Conservation (phyloP, 73 alveolate species). For the Paramecium biaurelia region DNA sequence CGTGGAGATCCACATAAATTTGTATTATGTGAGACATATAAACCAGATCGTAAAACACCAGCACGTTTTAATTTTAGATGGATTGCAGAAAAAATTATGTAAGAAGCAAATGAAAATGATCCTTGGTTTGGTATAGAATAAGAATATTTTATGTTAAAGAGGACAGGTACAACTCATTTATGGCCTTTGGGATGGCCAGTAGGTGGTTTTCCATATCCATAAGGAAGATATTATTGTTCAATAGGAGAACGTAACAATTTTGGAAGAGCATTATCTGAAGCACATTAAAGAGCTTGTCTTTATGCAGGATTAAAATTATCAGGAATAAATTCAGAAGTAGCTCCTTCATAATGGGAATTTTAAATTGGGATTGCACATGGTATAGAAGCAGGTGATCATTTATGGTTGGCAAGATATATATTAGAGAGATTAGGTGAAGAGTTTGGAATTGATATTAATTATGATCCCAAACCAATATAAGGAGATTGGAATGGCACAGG, state of each 20-base stretch:
- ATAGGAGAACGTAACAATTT: constrained; percentile 79
- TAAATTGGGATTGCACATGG: constrained; percentile 90
- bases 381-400: constrained; percentile 88
- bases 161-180: constrained; percentile 63
- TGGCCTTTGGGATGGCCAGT: constrained; percentile 84
- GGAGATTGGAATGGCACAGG: constrained; percentile 93
- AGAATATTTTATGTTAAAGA: constrained; percentile 86
- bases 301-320: constrained; percentile 84
- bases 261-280: constrained; percentile 91
- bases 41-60: constrained; percentile 80
- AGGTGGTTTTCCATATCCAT: constrained; percentile 86
- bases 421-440: constrained; percentile 69
- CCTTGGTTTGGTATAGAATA: constrained; percentile 96
- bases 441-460: constrained; percentile 52
- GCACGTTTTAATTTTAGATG: constrained; percentile 88
- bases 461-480: constrained; percentile 72
- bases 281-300: constrained; percentile 84
- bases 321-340: constrained; percentile 90
- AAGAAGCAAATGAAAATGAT: constrained; percentile 62
- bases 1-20: constrained; percentile 77
- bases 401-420: constrained; percentile 86
- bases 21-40: constrained; percentile 85
- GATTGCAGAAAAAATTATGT: constrained; percentile 67
- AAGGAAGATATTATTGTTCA: constrained; percentile 93
- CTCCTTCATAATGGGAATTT: constrained; percentile 95